Evolutionary conservation across 495 filamentous ascomycete genomes (phyloP).

Genomic region (Oidiodendron maius): DNA sequence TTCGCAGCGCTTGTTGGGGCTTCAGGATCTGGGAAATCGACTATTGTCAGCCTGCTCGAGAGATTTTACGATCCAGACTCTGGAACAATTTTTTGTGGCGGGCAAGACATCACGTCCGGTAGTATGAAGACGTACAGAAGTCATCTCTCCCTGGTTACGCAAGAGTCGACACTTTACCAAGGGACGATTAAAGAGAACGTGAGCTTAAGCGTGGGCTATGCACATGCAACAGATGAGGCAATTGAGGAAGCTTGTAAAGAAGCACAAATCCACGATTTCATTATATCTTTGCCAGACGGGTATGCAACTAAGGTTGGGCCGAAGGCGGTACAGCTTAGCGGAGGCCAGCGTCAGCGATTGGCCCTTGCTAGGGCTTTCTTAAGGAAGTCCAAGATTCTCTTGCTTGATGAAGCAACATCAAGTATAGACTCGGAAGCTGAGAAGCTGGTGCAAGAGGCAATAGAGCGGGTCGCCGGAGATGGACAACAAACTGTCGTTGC

Average conservation of each 20-base stretch:
- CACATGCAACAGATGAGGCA: constrained; percentile 43
- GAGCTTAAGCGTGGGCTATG: constrained; percentile 37
- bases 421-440: constrained; percentile 70
- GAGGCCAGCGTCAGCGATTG: constrained; percentile 75
- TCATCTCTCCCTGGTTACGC: constrained; percentile 52
- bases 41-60: constrained; percentile 38
- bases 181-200: constrained; percentile 58
- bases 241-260: constrained; percentile 49
- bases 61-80: constrained; percentile 51
- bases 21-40: constrained; percentile 32
- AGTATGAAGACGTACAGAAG: constrained; percentile 45
- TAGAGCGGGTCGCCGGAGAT: constrained; percentile 52
- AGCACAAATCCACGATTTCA: constrained; percentile 59
- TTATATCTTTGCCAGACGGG: constrained; percentile 46
- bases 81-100: constrained; percentile 49
- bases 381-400: constrained; percentile 59
- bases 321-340: constrained; percentile 60
- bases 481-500: constrained; percentile 65
- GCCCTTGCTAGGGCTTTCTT: constrained; percentile 72
- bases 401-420: constrained; percentile 76
- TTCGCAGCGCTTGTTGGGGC: constrained; percentile 67
- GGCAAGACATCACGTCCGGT: constrained; percentile 35
- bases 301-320: constrained; percentile 56
- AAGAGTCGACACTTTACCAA: constrained; percentile 47
- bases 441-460: constrained; percentile 60